Base-by-base conservation (phyloP, 2,329 filamentous ascomycete genomes). In the Colletotrichum sp. region DNA sequence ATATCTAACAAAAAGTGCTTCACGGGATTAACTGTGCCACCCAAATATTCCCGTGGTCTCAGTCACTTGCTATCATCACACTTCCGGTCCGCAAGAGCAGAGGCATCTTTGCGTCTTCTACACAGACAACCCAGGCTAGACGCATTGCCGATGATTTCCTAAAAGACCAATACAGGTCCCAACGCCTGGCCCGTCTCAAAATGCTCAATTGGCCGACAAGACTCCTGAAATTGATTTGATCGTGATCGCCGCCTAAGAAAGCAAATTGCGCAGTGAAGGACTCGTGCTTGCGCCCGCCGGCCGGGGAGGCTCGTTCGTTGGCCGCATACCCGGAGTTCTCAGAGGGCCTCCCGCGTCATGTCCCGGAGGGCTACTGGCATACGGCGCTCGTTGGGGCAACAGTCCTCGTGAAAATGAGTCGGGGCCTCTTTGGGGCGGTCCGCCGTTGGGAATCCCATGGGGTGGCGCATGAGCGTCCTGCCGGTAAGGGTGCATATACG, bases 251-350 rank as follows among this genome's bases (percentile, higher is more conserved):
- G 15, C 32, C 28, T 84, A 95, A 64, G 91, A 93, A 70, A 96
- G 88, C 65, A 96, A 84, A 80, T 96, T 96, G 79, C 93, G 91
- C 76, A 96, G 83, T 12, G 94, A 95, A 13, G 94, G 94, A 80
- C 93, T 96, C 18, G 94, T 93, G 80, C 94, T 96, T 6, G 94
- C 94, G n/a, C 93, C 93, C 7, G 81, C 80, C 67, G 85, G 80
- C 62, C 84, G 72, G 34, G 81, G 76, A 10, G 79, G 78, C 67
- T 81, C 84, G 30, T 73, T 79, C 62, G 78, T 82, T 8, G 71
- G 72, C n/a, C 76, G 67, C 71, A 78, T 77, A 27, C 48, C 70
- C 13, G 77, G 77, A 30, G 76, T 75, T 48, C 80, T 81, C 77
- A 84, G 79, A 5, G 80, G 71, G 16, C 82, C 78, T 15, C 69